Evolutionary conservation across 179 eudicot species (phyloP).

Genomic region (Corrigiola litoralis): DNA sequence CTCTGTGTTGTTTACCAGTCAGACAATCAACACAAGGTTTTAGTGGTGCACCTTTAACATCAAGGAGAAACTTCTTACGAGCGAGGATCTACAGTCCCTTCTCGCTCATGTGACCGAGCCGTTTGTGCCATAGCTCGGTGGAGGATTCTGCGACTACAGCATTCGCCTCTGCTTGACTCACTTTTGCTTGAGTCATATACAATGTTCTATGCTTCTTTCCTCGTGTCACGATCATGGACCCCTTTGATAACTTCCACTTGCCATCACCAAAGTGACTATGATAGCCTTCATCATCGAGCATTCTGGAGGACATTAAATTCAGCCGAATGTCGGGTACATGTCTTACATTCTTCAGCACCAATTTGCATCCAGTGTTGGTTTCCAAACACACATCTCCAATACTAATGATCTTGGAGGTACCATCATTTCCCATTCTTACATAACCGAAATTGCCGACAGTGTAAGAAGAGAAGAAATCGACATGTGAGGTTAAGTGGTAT

Average conservation of each 20-base stretch:
- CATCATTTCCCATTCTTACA: conserved; percentile 7
- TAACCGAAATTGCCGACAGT: neutral
- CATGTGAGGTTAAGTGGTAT: neutral
- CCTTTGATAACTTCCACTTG: conserved; percentile 4
- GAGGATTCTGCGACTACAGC: neutral
- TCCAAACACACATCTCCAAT: neutral
- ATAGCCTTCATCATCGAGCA: conserved; percentile 8
- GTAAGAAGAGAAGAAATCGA: neutral
- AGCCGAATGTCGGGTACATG: conserved; percentile 4
- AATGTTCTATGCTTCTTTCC: neutral
- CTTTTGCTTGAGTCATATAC: neutral
- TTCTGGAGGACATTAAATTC: neutral
- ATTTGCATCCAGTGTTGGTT: neutral
- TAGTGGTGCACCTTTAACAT: neutral
- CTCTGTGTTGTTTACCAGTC: conserved; percentile 2
- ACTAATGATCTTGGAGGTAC: neutral
- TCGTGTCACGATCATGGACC: conserved; percentile 1
- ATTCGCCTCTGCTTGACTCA: neutral
- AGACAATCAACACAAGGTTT: conserved; percentile 15
- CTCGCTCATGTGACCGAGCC: conserved; percentile 1
- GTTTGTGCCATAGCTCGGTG: neutral
- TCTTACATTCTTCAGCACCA: neutral
- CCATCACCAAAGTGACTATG: neutral
- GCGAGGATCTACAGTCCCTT: neutral
- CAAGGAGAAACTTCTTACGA: neutral